Evolutionary conservation across 2,329 filamentous ascomycete genomes (phyloP).

Genomic region (Talaromyces sp.): DNA sequence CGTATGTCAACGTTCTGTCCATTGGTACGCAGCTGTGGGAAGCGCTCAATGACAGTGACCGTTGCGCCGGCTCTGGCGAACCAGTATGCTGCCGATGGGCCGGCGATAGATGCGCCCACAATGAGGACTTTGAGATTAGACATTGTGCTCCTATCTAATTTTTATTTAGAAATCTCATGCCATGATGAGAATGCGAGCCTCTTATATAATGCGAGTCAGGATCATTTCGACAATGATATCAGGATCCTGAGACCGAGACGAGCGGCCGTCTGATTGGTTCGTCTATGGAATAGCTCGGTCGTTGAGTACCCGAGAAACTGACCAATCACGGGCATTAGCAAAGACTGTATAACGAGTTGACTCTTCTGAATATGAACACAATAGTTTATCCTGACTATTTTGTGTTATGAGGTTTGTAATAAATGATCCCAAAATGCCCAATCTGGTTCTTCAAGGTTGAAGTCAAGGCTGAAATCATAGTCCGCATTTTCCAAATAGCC

Average conservation of each 20-base stretch:
- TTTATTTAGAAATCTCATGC: not conserved
- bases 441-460: not conserved
- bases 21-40: slow-evolving; percentile 41
- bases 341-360: not conserved
- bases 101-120: slow-evolving; percentile 41
- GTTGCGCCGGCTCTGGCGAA: slow-evolving; percentile 42
- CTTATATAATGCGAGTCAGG: not conserved
- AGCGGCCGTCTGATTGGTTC: not conserved
- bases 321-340: not conserved
- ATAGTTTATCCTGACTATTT: not conserved
- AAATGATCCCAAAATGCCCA: not conserved
- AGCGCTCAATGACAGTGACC: slow-evolving; percentile 45
- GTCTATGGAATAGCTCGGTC: not conserved
- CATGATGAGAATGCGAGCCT: not conserved
- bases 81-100: slow-evolving; percentile 50
- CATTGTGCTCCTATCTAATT: not conserved
- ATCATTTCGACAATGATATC: not conserved
- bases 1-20: slow-evolving; percentile 57
- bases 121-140: slow-evolving; percentile 48
- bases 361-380: not conserved
- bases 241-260: not conserved
- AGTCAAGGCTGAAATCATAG: not conserved
- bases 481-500: not conserved
- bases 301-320: not conserved
- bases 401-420: not conserved